A percentile compares a stretch with the other conserved stretches of the same genome.
Evolutionary conservation across 1,284 basidiomycete species (phyloP).

Genomic region (Ganoderma leucocontextum): DNA sequence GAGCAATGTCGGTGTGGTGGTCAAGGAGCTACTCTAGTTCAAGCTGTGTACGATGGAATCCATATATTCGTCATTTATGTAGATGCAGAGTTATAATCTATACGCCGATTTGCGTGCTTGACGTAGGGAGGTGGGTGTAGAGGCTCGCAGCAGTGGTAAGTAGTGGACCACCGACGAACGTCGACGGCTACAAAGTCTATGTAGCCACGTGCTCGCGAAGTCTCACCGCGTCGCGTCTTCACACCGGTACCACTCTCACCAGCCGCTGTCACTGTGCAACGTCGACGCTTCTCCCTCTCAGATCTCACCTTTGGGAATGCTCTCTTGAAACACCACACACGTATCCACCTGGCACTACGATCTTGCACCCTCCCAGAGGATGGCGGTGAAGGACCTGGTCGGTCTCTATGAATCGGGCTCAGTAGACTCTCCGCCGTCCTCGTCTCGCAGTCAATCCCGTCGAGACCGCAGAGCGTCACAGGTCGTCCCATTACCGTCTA

Average conservation of each 20-base stretch:
- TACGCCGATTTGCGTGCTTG: background rate
- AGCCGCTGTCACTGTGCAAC: background rate
- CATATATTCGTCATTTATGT: background rate
- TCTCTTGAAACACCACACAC: constrained; percentile 5
- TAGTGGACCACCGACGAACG: too few species aligned
- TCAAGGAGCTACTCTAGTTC: constrained; percentile 30
- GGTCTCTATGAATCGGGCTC: constrained; percentile 39
- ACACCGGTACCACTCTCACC: background rate
- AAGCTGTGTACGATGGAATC: background rate
- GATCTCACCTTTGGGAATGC: constrained; percentile 6
- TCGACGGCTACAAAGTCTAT: too few species aligned
- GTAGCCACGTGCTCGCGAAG: constrained; percentile 23
- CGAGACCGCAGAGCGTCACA: constrained; percentile 17
- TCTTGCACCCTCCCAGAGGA: constrained; percentile 17
- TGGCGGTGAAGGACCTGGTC: constrained; percentile 44
- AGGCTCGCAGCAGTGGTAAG: too few species aligned
- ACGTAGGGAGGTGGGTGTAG: too few species aligned
- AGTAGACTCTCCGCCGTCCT: constrained; percentile 16
- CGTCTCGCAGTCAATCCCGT: constrained; percentile 2
- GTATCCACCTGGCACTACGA: background rate
- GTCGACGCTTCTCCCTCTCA: constrained; percentile 10
- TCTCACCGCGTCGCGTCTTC: constrained; percentile 21
- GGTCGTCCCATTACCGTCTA: background rate
- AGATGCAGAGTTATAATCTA: background rate
- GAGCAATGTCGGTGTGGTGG: constrained; percentile 32